A percentile compares a stretch with the other conserved stretches of the same genome.
These are phyloP conservation scores for Diaporthe ampelina DNA, from an alignment of 2,329 filamentous ascomycete genomes.

Conservation along the genomic window DNA sequence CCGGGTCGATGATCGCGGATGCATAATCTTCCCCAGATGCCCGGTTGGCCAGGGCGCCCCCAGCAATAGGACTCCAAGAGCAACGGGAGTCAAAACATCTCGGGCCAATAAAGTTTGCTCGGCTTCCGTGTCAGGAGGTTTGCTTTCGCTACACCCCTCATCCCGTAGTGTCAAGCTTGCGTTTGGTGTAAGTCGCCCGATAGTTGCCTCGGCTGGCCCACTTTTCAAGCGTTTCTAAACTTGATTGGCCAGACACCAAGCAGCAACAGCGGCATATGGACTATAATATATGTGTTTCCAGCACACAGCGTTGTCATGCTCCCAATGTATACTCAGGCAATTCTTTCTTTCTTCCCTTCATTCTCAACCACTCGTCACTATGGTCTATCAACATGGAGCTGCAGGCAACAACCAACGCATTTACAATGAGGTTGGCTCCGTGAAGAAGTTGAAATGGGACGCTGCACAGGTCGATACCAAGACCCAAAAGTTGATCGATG, in stretches of 20 bases:
- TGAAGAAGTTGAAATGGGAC: conserved; percentile 18
- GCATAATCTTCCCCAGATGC: background rate
- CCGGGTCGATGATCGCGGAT: background rate
- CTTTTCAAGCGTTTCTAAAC: background rate
- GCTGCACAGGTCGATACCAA: background rate
- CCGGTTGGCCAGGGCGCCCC: background rate
- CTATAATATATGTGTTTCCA: background rate
- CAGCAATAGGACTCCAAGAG: background rate
- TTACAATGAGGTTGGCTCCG: conserved; percentile 3
- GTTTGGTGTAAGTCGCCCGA: background rate
- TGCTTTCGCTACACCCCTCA: background rate
- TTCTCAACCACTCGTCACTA: background rate
- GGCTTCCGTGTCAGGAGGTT: background rate
- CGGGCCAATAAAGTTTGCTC: background rate
- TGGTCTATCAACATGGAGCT: background rate
- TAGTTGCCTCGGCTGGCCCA: conserved; percentile 9
- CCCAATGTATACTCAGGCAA: too few relatives aligned
- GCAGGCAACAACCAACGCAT: conserved; percentile 23
- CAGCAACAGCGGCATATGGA: background rate
- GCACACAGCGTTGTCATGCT: background rate
- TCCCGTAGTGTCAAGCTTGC: background rate
- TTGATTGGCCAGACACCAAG: background rate
- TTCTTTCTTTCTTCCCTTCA: background rate
- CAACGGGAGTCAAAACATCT: background rate
- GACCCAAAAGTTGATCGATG: background rate